Conservation (phyloP, 768 basidiomycete species). For the Tremella mesenterica region DNA sequence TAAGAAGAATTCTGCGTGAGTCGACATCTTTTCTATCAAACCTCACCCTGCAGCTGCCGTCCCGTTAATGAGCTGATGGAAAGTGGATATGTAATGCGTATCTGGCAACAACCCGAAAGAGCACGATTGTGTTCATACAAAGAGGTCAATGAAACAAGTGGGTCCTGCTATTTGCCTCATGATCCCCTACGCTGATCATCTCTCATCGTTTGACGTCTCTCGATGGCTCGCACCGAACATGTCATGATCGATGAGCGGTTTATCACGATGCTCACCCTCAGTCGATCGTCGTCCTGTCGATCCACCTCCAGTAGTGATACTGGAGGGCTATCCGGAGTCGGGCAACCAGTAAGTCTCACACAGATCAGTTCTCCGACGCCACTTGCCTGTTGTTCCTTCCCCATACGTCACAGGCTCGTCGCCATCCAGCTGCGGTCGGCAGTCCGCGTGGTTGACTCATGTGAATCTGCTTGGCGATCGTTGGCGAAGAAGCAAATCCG, state of each 20-base stretch:
- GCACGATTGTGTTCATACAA: slow-evolving; percentile 45
- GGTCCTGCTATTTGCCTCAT: slow-evolving; percentile 5
- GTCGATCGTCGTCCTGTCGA: slow-evolving; percentile 45
- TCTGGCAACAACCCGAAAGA: slow-evolving; percentile 41
- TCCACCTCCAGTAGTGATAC: slow-evolving; percentile 43
- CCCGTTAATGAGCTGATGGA: no score
- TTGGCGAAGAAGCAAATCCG: not conserved
- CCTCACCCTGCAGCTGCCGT: no score
- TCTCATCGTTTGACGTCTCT: not conserved
- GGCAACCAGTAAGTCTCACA: slow-evolving; percentile 4
- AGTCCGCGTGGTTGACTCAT: not conserved
- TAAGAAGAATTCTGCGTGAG: no score
- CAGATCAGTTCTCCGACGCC: no score
- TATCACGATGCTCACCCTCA: slow-evolving; percentile 6
- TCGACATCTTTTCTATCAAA: no score
- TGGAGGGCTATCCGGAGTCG: slow-evolving; percentile 11
- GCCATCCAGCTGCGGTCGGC: not conserved
- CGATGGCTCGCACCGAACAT: no score
- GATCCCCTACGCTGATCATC: not conserved
- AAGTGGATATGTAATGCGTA: slow-evolving; percentile 22
- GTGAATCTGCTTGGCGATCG: not conserved
- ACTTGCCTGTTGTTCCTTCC: not conserved
- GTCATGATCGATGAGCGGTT: no score
- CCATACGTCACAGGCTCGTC: no score
- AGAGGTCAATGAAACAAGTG: slow-evolving; percentile 46